These are phyloP conservation scores for Trichosanthes truncata DNA, from an alignment of 306 rosid species.

Conservation along the genomic window DNA sequence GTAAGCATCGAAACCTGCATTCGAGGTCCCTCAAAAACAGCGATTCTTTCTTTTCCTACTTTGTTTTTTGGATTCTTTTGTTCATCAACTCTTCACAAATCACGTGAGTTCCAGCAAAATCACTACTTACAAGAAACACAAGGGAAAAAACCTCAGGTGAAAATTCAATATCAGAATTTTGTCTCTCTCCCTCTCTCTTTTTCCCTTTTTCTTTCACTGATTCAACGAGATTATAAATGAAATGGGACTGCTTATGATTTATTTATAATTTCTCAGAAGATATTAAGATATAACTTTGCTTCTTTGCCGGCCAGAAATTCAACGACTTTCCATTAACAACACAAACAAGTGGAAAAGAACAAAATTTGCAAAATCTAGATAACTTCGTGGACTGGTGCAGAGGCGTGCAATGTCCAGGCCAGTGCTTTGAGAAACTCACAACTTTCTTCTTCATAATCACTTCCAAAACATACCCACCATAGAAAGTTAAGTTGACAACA, in stretches of 20 bases:
- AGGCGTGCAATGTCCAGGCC: conserved; percentile 38
- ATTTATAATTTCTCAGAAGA: not conserved
- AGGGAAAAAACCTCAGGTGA: not conserved
- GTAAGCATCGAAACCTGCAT: conserved; percentile 19
- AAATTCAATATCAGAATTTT: not conserved
- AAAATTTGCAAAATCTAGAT: conserved; percentile 15
- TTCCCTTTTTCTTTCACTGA: not conserved
- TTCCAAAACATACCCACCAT: not conserved
- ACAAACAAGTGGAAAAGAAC: conserved; percentile 15
- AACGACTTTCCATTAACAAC: not conserved
- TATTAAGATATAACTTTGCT: not conserved
- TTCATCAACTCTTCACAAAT: not conserved
- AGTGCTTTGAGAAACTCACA: conserved; percentile 21
- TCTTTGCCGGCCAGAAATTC: not conserved
- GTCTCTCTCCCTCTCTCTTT: not conserved
- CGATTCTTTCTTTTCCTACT: not conserved
- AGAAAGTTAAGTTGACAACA: conserved; percentile 3
- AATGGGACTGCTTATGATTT: not conserved
- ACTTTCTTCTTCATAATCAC: not conserved
- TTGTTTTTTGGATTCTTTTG: not conserved
- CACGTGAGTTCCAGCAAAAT: not conserved
- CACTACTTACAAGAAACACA: not conserved
- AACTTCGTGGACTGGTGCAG: conserved; percentile 13
- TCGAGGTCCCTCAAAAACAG: conserved; percentile 31
- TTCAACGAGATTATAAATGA: not conserved